These are phyloP conservation scores for Aspergillus novofumigatus DNA, from an alignment of 2,329 filamentous ascomycete genomes.

Conservation along the genomic window DNA sequence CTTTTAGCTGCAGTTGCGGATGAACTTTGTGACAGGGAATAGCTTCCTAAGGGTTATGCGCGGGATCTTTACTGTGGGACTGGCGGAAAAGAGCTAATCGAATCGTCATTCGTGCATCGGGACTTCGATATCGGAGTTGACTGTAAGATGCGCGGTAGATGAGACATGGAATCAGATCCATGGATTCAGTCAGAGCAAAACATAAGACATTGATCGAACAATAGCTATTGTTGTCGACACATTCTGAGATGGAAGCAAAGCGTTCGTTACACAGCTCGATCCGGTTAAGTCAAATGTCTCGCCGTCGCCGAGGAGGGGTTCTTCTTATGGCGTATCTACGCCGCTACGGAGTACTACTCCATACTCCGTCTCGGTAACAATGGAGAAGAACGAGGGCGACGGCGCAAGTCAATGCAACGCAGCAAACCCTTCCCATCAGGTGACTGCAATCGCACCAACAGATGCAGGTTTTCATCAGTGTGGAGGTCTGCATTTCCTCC, in stretches of 20 bases:
- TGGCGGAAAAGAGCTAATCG: neutral
- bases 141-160: neutral
- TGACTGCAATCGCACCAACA: constrained; percentile 4
- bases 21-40: neutral
- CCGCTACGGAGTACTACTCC: neutral
- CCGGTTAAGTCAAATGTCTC: no score
- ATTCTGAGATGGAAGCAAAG: neutral
- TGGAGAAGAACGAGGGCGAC: neutral
- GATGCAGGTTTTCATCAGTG: constrained; percentile 1
- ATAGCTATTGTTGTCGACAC: neutral
- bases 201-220: neutral
- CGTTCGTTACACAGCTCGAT: neutral
- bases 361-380: neutral
- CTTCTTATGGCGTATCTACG: neutral
- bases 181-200: neutral
- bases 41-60: neutral
- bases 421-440: constrained; percentile 7
- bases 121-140: neutral
- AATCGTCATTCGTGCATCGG: neutral
- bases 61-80: neutral
- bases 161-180: no score
- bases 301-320: neutral
- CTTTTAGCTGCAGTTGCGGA: neutral
- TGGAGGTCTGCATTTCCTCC: constrained; percentile 6
- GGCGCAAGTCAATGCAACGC: neutral